Base-by-base conservation (phyloP, 805 yeast species). In the Ogataea ganodermae region DNA sequence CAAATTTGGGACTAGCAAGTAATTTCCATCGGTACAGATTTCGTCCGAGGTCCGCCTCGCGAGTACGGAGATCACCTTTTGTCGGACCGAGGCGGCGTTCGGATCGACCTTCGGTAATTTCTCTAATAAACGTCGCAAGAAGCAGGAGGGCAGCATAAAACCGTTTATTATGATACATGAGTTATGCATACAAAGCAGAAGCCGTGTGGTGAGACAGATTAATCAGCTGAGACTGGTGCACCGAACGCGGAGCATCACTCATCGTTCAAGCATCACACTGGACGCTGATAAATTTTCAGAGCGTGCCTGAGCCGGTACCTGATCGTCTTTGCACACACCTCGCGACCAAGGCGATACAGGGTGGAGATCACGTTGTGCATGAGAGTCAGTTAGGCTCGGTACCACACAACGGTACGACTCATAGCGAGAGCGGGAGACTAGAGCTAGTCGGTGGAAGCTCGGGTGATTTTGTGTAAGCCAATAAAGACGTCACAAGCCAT, bases 21-120 rank as follows among this genome's bases (percentile, higher is more conserved):
- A n/a, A n/a, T n/a, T n/a, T n/a, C n/a, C n/a, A n/a, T n/a, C n/a
- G n/a, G n/a, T n/a, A n/a, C n/a, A n/a, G n/a, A n/a, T n/a, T n/a
- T n/a, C n/a, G n/a, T n/a, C n/a, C n/a, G n/a, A n/a, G n/a, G n/a
- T n/a, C 36, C 36, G 36, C 36, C 36, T 33, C 36, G 36, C 36
- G 23, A 33, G 18, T 3, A 17, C 14, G 21, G 21, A 33, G 36
- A 33, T 33, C 36, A 18, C 36, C 23, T 33, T 17, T 17, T 20
- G 36, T 17, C 23, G 36, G 36, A 9, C 23, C 21, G 23, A 33
- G 36, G 36, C 36, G 36, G 36, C 13, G 36, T 8, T 9, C 6
- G 21, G 36, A 33, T 33, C 36, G 36, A 18, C 36, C 13, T 8
- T 33, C 36, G 36, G 36, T 33, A 33, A 33, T 23, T 33, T 10